phyloP scores from a whole-genome alignment of 192 early-diverging fungal species.

The Rhizophagus clarus region DNA sequence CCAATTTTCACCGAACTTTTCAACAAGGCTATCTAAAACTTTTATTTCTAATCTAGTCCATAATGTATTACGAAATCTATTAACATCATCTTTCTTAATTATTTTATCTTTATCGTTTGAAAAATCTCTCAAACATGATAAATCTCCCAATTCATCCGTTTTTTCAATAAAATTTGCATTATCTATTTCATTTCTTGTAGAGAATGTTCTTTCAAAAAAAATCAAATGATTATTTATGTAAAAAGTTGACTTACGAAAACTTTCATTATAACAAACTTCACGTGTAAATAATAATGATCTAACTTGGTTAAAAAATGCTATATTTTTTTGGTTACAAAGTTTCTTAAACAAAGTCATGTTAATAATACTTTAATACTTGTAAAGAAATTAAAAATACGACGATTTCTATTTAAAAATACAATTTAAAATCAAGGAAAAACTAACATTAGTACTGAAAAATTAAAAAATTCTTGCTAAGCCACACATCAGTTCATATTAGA shows the following conservation, averaged over 20 bases:
- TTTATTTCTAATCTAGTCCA: conserved; percentile 16
- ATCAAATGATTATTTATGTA: background rate
- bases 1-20: conserved; percentile 23
- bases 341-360: background rate
- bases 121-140: background rate
- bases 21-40: conserved; percentile 11
- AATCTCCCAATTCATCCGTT: background rate
- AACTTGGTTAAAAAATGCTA: background rate
- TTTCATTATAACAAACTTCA: background rate
- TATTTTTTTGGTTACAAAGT: background rate
- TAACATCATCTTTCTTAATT: background rate
- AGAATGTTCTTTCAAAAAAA: background rate
- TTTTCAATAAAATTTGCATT: background rate
- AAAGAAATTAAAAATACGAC: too few relatives aligned
- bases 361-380: background rate
- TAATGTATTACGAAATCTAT: background rate
- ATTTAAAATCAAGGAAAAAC: background rate
- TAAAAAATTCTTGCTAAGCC: background rate
- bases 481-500: background rate
- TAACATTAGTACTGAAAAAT: background rate
- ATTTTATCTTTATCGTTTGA: background rate
- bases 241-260: background rate
- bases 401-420: too few relatives aligned
- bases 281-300: background rate
- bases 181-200: background rate